Evolutionary conservation across 371 early-diverging fungal genomes (phyloP).

Genomic region (Choanephora cucurbitarum): DNA sequence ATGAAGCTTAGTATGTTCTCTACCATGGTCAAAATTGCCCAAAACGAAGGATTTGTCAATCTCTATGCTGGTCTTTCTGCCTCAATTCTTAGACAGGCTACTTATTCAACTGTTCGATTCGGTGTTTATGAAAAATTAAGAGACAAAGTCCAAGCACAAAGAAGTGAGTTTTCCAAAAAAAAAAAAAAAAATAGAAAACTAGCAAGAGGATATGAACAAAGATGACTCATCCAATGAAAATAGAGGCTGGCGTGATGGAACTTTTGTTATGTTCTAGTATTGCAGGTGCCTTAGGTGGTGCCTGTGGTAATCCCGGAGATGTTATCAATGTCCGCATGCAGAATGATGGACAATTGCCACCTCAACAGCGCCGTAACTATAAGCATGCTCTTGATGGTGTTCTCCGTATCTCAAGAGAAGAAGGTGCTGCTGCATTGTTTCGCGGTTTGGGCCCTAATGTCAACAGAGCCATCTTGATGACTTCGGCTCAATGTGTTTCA

Average conservation of each 20-base stretch:
- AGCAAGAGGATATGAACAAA: background rate
- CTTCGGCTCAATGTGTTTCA: slow-evolving; percentile 71
- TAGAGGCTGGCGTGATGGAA: slow-evolving; percentile 25
- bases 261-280: slow-evolving; percentile 64
- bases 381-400: slow-evolving; percentile 79
- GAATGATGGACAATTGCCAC: slow-evolving; percentile 77
- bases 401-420: slow-evolving; percentile 63
- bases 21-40: slow-evolving; percentile 54
- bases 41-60: slow-evolving; percentile 54
- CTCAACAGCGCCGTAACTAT: slow-evolving; percentile 68
- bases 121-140: slow-evolving; percentile 74
- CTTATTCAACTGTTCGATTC: slow-evolving; percentile 82
- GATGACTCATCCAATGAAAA: slow-evolving; percentile 25
- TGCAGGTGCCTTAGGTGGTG: slow-evolving; percentile 80
- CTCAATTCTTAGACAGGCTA: slow-evolving; percentile 72
- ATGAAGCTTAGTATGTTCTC: slow-evolving; percentile 51
- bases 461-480: slow-evolving; percentile 79
- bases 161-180: slow-evolving; percentile 39
- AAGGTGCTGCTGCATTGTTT: slow-evolving; percentile 67
- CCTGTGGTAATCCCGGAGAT: slow-evolving; percentile 84
- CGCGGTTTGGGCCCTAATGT: slow-evolving; percentile 77
- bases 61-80: slow-evolving; percentile 77
- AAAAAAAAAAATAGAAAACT: slow-evolving; percentile 3
- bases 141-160: slow-evolving; percentile 45
- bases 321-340: slow-evolving; percentile 85